Conservation (phyloP, 371 early-diverging fungal species). For the Circinella minor region DNA sequence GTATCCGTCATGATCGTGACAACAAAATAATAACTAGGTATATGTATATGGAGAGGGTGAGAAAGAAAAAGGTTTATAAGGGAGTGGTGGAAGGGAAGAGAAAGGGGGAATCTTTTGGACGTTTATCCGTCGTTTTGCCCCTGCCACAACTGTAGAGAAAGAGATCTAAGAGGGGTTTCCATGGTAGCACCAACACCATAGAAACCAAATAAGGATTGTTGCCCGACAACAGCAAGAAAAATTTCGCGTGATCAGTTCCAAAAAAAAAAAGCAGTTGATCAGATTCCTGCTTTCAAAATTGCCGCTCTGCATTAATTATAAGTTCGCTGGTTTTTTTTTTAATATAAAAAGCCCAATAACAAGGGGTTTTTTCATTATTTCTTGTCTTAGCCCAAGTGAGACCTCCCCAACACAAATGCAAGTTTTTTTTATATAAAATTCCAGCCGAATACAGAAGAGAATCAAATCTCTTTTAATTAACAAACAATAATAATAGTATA, state of each 20-base stretch:
- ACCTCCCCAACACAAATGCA: neutral
- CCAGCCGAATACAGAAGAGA: neutral
- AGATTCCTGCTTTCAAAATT: too few species aligned
- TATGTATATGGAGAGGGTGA: neutral
- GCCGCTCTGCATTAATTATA: too few species aligned
- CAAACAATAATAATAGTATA: neutral
- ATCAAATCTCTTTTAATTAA: neutral
- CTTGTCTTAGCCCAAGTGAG: neutral
- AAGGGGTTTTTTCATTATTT: too few species aligned
- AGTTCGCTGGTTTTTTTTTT: too few species aligned
- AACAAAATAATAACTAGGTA: neutral
- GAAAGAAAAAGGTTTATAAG: neutral
- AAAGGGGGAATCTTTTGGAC: too few species aligned
- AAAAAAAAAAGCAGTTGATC: too few species aligned
- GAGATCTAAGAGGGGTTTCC: neutral
- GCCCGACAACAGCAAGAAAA: neutral
- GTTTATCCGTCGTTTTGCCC: too few species aligned
- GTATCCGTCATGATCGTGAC: neutral
- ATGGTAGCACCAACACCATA: neutral
- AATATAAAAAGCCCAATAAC: too few species aligned
- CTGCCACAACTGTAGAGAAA: neutral
- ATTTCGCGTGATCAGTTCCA: too few species aligned
- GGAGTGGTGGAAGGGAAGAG: too few species aligned
- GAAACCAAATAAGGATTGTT: neutral
- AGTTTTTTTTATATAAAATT: conserved; percentile 2